Evolutionary conservation across 257 asterid species (phyloP), one percentile per base, ranked within the genome.

Genomic region (Eustoma russellianum): DNA sequence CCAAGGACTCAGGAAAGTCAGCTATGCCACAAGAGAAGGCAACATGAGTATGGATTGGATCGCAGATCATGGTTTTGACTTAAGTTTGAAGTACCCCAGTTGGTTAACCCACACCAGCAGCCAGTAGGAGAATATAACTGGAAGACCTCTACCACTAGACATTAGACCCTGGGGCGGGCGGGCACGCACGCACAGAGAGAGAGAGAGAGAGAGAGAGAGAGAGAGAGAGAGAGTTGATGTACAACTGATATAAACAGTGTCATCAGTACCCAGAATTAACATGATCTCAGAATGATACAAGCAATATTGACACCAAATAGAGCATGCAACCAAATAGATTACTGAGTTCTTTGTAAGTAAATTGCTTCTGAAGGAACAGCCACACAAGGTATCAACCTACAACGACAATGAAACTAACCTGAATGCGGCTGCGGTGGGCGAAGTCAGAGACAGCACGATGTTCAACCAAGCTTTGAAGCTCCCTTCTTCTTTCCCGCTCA

Each of bases 361-460:
- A 18, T 5, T 5, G 8, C 19, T 33, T 33, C 18, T 6, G n/a
- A 56, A 45, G 43, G n/a, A 35, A 24, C 13, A 45, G 43, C 12
- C 12, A 38, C 9, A 5, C 40, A 34, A 35, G 10, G 24, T 12
- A 17, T 5, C 9, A 12, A 41, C 14, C 9, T 13, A 30, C 45
- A 52, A 15, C 9, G 15, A 52, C 15, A 30, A 49, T 3, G 64
- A 55, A 55, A 70, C 56, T 33, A 11, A 85, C 97, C 93, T 88
- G 97, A 71, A 88, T 88, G 53, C 95, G 91, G 55, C 73, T 88
- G 70, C 93, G 97, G 63, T 88, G 95, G 34, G 95, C 95, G 70
- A 88, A 88, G 70, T 78, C 91, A 67, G 95, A 78, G 64, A 88
- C 97, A 55, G 97, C 95, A 17, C 94, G 95, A 72, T 88, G 83